Evolutionary conservation across 768 basidiomycete genomes (phyloP), one percentile per base, ranked within the genome.

Genomic region (Rhodotorula graminis): DNA sequence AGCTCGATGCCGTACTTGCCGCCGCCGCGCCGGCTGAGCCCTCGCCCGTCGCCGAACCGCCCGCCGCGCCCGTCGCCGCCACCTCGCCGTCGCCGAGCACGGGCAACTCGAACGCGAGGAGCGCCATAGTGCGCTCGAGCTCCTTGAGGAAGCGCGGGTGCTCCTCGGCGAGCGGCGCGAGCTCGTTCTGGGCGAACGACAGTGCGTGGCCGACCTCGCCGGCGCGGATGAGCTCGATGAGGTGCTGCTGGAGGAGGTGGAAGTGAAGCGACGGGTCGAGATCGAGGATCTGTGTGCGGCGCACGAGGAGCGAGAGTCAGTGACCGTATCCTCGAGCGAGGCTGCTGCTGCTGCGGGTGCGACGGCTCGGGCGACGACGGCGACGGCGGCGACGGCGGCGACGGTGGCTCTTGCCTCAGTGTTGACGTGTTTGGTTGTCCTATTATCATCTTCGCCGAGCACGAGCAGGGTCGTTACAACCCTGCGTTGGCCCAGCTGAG

Each of bases 161-260:
- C 83, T 96, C 92, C 79, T 96, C 92, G 7, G 93, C 95, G 12
- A 94, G 88, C 27, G 93, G 93, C 10, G 96, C 96, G 19, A 99
- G 85, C 80, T 98, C 93, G 63, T 88, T 86, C 77, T 97, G 92
- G 5, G 96, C 96, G 83, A 98, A 99, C 65, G 86, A 83, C 61
- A 99, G 83, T 0, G 94, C 96, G 55, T 91, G 89, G 12, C 84
- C 81, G 71, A 93, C 87, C 42, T 86, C 86, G 50, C 90, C 89
- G 64, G 89, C 86, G 1, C 94, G 90, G 76, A 98, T 96, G 76
- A 86, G 88, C 81, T 99, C 96, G 80, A 98, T 98, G 52, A 99
- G 84, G 78, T 90, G 92, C 81, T 96, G 93, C 74, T 97, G 93
- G 77, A 97, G 93, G 19, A 99, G 86, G 78, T 91, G 92, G 82